Percentiles rank a stretch among this genome's conserved stretches.
These are phyloP conservation scores for Rhodotorula sp. DNA, from an alignment of 1,284 basidiomycete species.

Conservation along the genomic window DNA sequence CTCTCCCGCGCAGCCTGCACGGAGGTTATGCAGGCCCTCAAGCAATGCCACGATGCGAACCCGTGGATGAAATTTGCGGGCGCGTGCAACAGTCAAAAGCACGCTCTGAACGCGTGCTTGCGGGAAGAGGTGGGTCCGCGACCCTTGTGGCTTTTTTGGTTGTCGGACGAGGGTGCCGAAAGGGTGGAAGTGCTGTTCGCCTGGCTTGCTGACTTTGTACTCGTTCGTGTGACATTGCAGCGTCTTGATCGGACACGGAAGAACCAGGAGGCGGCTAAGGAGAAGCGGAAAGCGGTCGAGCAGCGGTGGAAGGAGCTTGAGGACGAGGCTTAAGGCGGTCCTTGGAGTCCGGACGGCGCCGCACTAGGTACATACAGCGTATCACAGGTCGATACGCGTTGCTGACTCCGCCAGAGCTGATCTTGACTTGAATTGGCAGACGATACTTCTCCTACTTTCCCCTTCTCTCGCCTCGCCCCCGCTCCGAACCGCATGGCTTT, in stretches of 20 bases:
- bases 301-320: constrained; percentile 36
- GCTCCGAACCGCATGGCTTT: not conserved
- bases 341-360: no score
- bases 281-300: constrained; percentile 24
- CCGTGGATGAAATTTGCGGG: constrained; percentile 32
- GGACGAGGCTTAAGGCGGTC: constrained; percentile 17
- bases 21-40: constrained; percentile 30
- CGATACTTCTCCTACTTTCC: not conserved
- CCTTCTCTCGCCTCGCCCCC: not conserved
- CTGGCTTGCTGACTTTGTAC: not conserved
- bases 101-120: constrained; percentile 34
- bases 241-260: constrained; percentile 21
- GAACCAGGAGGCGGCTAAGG: constrained; percentile 28
- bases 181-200: not conserved
- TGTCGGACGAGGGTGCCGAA: not conserved
- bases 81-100: constrained; percentile 35
- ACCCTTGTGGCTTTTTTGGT: not conserved
- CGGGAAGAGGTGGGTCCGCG: constrained; percentile 24
- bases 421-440: no score
- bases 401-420: no score
- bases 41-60: constrained; percentile 36
- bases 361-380: no score
- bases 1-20: constrained; percentile 19
- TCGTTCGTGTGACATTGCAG: not conserved
- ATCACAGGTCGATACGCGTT: no score